phyloP scores from a whole-genome alignment of 2,329 filamentous ascomycete species.

The Proliferodiscus dingleyae region DNA sequence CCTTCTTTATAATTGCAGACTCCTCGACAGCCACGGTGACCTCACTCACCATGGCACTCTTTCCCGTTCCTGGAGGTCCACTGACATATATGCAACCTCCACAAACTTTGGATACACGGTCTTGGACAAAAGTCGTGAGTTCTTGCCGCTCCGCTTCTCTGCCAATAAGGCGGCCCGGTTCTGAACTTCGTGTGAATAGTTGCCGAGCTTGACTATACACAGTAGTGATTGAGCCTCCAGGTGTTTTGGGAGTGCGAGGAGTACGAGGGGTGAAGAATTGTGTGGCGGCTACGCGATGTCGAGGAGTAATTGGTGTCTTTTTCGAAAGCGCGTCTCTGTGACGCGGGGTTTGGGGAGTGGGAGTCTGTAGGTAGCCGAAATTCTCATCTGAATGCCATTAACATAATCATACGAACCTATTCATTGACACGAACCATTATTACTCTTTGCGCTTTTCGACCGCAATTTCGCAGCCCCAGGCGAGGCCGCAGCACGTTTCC shows the following conservation, averaged over 20 bases:
- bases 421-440: background rate
- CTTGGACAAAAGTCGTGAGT: constrained; percentile 63
- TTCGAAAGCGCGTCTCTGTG: constrained; percentile 73
- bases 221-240: constrained; percentile 60
- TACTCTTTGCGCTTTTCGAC: constrained; percentile 7
- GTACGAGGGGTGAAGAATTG: constrained; percentile 74
- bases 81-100: constrained; percentile 91
- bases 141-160: constrained; percentile 51
- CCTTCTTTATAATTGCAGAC: constrained; percentile 53
- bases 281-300: constrained; percentile 74
- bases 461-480: constrained; percentile 39
- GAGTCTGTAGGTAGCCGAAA: constrained; percentile 41
- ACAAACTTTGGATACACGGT: constrained; percentile 52
- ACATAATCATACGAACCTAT: constrained; percentile 6
- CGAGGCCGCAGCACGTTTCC: constrained; percentile 36
- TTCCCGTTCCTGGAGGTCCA: constrained; percentile 91
- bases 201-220: constrained; percentile 86
- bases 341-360: constrained; percentile 70
- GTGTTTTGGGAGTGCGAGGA: constrained; percentile 68
- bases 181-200: constrained; percentile 64
- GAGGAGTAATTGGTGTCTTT: constrained; percentile 69
- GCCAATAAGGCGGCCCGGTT: constrained; percentile 30
- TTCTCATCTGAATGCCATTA: constrained; percentile 39
- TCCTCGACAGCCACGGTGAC: constrained; percentile 58
- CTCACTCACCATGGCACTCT: constrained; percentile 87